Evolutionary conservation across 2,329 filamentous ascomycete genomes (phyloP).

Genomic region (Colletotrichum spinosum): DNA sequence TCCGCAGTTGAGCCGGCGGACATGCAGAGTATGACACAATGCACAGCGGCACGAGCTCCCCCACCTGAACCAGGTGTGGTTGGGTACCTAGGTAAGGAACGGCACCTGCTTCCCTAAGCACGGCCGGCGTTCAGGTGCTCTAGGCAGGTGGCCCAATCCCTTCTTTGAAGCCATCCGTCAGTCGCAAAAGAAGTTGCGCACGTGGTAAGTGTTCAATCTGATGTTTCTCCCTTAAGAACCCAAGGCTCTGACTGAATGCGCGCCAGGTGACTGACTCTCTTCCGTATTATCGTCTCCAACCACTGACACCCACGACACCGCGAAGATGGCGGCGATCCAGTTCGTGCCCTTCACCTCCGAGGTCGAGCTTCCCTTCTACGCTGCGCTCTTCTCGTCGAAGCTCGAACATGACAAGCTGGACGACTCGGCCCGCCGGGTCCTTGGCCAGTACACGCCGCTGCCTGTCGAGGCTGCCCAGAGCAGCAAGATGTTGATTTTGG

Average conservation of each 20-base stretch:
- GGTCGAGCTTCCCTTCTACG: constrained; percentile 96
- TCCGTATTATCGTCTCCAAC: neutral
- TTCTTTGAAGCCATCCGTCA: no score
- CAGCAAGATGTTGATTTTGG: constrained; percentile 90
- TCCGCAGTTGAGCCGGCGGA: no score
- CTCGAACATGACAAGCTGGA: constrained; percentile 98
- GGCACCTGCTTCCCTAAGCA: neutral
- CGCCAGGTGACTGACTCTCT: neutral
- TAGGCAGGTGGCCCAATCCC: neutral
- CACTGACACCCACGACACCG: constrained; percentile 9
- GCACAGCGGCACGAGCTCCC: neutral
- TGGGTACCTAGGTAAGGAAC: neutral
- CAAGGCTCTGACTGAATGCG: no score
- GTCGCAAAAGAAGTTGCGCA: no score
- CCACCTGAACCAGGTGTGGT: neutral
- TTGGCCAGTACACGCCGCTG: constrained; percentile 90
- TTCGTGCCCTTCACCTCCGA: constrained; percentile 94
- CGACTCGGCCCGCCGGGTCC: constrained; percentile 86
- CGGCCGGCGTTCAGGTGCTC: neutral
- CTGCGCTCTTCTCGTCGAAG: constrained; percentile 90
- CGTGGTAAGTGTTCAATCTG: no score
- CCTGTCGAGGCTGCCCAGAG: constrained; percentile 79
- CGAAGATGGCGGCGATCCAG: constrained; percentile 66
- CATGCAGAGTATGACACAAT: no score
- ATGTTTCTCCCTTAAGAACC: no score